Evolutionary conservation across 2,329 filamentous ascomycete genomes (phyloP), one percentile per base, ranked within the genome.

Genomic region (Pseudopyricularia cyperi): DNA sequence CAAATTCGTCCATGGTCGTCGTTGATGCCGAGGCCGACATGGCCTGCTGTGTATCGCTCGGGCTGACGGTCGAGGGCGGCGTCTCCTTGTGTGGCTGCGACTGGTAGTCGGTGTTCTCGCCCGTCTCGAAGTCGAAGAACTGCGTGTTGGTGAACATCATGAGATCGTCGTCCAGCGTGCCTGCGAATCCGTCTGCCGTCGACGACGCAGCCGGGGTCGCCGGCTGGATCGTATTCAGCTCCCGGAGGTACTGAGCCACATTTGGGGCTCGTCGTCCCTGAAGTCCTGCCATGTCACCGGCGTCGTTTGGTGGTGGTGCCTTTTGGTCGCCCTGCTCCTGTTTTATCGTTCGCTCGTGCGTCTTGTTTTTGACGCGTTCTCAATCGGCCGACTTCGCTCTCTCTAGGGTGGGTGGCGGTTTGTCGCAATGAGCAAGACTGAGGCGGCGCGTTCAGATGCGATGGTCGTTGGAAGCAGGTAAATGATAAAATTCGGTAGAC

Each of bases 241-340:
- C 85, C 62, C 87, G 85, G 58, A 96, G 77, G 71, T 93, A 95
- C 63, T 89, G 85, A 63, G 89, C 89, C 69, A 95, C 87, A 67
- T 95, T 95, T 63, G 87, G 85, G 60, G 80, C 86, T 64, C 85
- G 82, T 56, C 88, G 85, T 63, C 83, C 84, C 68, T 77, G 82
- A 76, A 82, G 89, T 65, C 74, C 55, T 42, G 50, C 35, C 50
- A 51, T 51, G 7, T 19, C 37, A 24, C 15, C 39, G 39, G 22
- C 17, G 3, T 44, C 22, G n/a, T n/a, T n/a, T n/a, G n/a, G n/a
- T n/a, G n/a, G n/a, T n/a, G n/a, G n/a, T n/a, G n/a, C n/a, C n/a
- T n/a, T n/a, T n/a, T n/a, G n/a, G n/a, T n/a, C n/a, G n/a, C n/a
- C n/a, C n/a, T n/a, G n/a, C n/a, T n/a, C 28, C 28, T 30, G 28